A percentile compares a stretch with the other conserved stretches of the same genome.
Evolutionary conservation across 495 filamentous ascomycete genomes (phyloP).

Genomic region (Astrothelium subdiscretum): DNA sequence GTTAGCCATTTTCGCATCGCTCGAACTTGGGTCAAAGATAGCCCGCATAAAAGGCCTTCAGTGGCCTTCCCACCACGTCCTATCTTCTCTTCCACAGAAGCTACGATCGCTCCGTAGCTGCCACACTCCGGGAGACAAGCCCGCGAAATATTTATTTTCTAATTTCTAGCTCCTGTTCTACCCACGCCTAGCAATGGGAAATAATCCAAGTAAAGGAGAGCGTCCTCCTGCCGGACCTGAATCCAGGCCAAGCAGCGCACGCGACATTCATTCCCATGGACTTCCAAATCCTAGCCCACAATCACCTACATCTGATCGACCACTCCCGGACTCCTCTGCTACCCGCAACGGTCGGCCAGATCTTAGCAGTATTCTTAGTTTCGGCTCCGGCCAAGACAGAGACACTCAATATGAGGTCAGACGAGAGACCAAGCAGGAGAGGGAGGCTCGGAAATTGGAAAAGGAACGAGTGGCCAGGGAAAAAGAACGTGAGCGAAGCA

Average conservation of each 20-base stretch:
- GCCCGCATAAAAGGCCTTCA: not conserved
- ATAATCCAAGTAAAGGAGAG: conserved; percentile 30
- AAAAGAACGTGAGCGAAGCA: conserved; percentile 82
- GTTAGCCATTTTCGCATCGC: not conserved
- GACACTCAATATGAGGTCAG: conserved; percentile 22
- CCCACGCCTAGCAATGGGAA: conserved; percentile 22
- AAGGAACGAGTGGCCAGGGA: conserved; percentile 60
- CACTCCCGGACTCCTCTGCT: not conserved
- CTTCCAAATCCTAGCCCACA: not conserved
- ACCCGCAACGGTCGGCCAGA: conserved; percentile 27
- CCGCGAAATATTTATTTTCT: not conserved
- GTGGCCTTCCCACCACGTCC: not conserved
- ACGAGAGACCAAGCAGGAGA: conserved; percentile 77
- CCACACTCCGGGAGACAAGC: not conserved
- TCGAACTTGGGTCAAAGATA: not conserved
- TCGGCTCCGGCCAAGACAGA: conserved; percentile 20
- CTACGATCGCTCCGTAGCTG: not conserved
- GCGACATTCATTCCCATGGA: conserved; percentile 18
- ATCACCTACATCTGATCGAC: not conserved
- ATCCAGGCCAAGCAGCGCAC: conserved; percentile 11
- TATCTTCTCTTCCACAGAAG: not conserved
- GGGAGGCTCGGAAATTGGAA: conserved; percentile 75
- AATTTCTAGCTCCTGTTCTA: not conserved
- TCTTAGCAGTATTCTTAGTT: conserved; percentile 23
- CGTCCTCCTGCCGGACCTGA: conserved; percentile 16